Evolutionary conservation across 345 rosid genomes (phyloP).

Genomic region (Excoecaria agallocha): DNA sequence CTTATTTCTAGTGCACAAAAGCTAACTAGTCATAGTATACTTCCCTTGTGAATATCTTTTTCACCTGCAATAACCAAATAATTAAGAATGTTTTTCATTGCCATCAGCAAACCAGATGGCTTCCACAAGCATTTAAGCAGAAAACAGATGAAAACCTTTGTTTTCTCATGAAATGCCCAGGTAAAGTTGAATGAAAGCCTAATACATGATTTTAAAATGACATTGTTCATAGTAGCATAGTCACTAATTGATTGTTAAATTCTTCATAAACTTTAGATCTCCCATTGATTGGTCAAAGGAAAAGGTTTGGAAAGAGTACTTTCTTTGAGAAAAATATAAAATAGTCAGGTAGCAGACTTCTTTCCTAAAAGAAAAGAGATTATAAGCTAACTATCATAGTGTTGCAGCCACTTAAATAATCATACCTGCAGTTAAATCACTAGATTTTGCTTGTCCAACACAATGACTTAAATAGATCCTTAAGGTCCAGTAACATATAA

Average conservation of each 20-base stretch:
- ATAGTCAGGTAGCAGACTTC: neutral
- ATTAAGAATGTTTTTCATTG: conserved; percentile 9
- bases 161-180: neutral
- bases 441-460: neutral
- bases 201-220: neutral
- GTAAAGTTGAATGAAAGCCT: neutral
- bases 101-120: neutral
- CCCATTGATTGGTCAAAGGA: neutral
- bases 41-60: conserved; percentile 60
- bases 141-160: neutral
- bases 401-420: neutral
- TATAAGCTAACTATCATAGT: neutral
- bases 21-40: conserved; percentile 46
- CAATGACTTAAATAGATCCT: neutral
- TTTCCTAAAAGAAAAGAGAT: neutral
- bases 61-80: conserved; percentile 46
- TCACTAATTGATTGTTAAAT: neutral
- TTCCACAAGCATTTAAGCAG: neutral
- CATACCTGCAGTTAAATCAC: neutral
- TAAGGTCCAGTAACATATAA: neutral
- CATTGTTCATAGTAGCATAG: neutral
- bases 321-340: neutral
- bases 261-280: neutral
- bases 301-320: neutral
- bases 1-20: conserved; percentile 3